Evolutionary conservation across 768 basidiomycete genomes (phyloP).

Genomic region (Termitomyces bulborhizus): DNA sequence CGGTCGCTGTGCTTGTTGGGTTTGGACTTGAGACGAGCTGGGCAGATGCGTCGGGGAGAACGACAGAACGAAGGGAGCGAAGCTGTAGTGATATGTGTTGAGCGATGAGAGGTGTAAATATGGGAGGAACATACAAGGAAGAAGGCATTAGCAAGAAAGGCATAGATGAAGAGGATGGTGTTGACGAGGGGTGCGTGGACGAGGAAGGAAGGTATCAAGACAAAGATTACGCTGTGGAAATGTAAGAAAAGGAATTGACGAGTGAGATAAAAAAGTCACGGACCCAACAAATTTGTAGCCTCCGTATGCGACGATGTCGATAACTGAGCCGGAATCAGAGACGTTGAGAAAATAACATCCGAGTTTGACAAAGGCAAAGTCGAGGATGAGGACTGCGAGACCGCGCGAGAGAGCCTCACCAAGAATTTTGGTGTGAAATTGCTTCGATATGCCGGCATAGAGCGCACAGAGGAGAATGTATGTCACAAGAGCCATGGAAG

Average conservation of each 20-base stretch:
- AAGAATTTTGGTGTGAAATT: conserved; percentile 86
- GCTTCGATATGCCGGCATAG: conserved; percentile 72
- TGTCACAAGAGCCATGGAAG: conserved; percentile 94
- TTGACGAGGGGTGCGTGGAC: conserved; percentile 58
- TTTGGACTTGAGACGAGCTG: conserved; percentile 27
- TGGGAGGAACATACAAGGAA: conserved; percentile 65
- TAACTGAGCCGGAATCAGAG: conserved; percentile 58
- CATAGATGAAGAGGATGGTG: conserved; percentile 72
- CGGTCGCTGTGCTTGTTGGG: conserved; percentile 47
- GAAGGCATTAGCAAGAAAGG: conserved; percentile 85
- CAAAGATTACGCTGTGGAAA: conserved; percentile 66
- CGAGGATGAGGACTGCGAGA: conserved; percentile 76
- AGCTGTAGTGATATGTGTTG: conserved; percentile 43
- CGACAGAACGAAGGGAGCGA: conserved; percentile 83
- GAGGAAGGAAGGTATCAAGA: conserved; percentile 68
- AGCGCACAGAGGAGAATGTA: conserved; percentile 89
- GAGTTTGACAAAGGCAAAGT: conserved; percentile 83
- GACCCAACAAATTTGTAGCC: conserved; percentile 99
- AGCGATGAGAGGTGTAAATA: neutral
- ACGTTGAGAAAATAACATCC: conserved; percentile 95
- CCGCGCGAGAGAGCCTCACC: conserved; percentile 84
- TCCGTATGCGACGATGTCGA: conserved; percentile 86
- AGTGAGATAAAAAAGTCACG: conserved; percentile 17
- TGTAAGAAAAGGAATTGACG: neutral
- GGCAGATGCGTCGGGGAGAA: conserved; percentile 52